These are phyloP conservation scores for Esteya vermicola DNA, from an alignment of 2,329 filamentous ascomycete species.

Conservation along the genomic window DNA sequence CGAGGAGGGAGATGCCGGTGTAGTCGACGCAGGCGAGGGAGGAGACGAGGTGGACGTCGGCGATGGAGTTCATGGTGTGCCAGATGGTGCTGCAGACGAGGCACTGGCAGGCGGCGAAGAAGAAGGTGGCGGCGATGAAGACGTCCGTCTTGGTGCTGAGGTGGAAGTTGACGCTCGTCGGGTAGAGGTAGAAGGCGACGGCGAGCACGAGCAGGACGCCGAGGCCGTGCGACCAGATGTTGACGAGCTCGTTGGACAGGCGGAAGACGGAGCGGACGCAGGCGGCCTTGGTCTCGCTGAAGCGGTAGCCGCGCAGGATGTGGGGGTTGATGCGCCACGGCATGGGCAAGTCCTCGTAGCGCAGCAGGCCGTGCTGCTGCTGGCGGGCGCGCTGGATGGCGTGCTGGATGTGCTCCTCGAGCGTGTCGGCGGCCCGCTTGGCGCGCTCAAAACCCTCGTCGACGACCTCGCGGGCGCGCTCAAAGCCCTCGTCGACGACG, in stretches of 20 bases:
- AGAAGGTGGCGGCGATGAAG: slow-evolving; percentile 84
- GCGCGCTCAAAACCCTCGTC: slow-evolving; percentile 73
- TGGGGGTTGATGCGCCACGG: slow-evolving; percentile 95
- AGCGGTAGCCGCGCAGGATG: slow-evolving; percentile 83
- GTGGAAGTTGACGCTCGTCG: slow-evolving; percentile 71
- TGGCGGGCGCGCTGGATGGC: slow-evolving; percentile 65
- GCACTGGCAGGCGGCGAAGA: slow-evolving; percentile 90
- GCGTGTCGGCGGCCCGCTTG: slow-evolving; percentile 63
- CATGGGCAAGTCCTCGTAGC: slow-evolving; percentile 77
- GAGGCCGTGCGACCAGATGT: slow-evolving; percentile 93
- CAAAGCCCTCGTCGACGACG: slow-evolving; percentile 66
- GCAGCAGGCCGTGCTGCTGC: slow-evolving; percentile 68
- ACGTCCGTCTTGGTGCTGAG: slow-evolving; percentile 79
- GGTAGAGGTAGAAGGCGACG: slow-evolving; percentile 93
- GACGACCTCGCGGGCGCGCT: slow-evolving; percentile 59
- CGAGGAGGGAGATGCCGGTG: slow-evolving; percentile 88
- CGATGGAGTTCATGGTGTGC: slow-evolving; percentile 98
- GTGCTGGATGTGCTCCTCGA: slow-evolving; percentile 73
- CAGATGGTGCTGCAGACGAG: slow-evolving; percentile 90
- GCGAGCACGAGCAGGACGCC: slow-evolving; percentile 79
- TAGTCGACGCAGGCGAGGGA: slow-evolving; percentile 97
- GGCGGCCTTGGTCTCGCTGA: slow-evolving; percentile 79
- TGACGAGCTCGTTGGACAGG: slow-evolving; percentile 85
- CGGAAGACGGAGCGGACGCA: slow-evolving; percentile 74
- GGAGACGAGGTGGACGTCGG: slow-evolving; percentile 77